phyloP scores from a whole-genome alignment of 768 basidiomycete species.

The Mycena crocata region DNA sequence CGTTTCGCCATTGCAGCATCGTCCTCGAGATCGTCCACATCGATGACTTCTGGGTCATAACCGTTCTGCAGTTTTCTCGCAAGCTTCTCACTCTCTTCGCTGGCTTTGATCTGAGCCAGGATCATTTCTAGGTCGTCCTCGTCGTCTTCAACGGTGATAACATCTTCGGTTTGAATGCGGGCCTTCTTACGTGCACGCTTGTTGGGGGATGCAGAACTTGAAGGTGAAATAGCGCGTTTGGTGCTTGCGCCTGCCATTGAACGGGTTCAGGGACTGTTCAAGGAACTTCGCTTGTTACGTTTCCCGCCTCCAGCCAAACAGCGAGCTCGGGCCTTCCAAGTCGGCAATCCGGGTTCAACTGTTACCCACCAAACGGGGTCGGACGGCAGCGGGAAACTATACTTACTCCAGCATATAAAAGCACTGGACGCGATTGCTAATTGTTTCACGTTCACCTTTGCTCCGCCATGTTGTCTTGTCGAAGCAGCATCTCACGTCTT shows the following conservation, averaged over 20 bases:
- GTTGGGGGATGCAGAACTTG: slow-evolving; percentile 2
- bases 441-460: neutral
- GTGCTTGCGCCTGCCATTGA: slow-evolving; percentile 17
- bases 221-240: slow-evolving; percentile 19
- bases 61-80: slow-evolving; percentile 50
- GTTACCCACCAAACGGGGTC: too few relatives aligned
- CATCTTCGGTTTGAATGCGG: slow-evolving; percentile 6
- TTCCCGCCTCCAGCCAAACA: too few relatives aligned
- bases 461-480: slow-evolving; percentile 46
- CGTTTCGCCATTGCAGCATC: slow-evolving; percentile 53
- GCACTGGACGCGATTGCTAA: neutral
- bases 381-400: too few relatives aligned
- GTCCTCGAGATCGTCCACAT: slow-evolving; percentile 40
- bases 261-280: too few relatives aligned
- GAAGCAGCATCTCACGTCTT: slow-evolving; percentile 39
- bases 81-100: slow-evolving; percentile 56
- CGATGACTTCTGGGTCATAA: slow-evolving; percentile 25
- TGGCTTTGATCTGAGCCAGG: slow-evolving; percentile 54
- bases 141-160: slow-evolving; percentile 48
- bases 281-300: too few relatives aligned
- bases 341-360: too few relatives aligned
- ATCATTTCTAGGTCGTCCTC: slow-evolving; percentile 55
- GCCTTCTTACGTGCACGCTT: slow-evolving; percentile 38
- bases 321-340: too few relatives aligned
- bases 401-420: too few relatives aligned